These are phyloP conservation scores for Setaria italica DNA, from an alignment of 202 grass and related monocot species.

Conservation along the genomic window DNA sequence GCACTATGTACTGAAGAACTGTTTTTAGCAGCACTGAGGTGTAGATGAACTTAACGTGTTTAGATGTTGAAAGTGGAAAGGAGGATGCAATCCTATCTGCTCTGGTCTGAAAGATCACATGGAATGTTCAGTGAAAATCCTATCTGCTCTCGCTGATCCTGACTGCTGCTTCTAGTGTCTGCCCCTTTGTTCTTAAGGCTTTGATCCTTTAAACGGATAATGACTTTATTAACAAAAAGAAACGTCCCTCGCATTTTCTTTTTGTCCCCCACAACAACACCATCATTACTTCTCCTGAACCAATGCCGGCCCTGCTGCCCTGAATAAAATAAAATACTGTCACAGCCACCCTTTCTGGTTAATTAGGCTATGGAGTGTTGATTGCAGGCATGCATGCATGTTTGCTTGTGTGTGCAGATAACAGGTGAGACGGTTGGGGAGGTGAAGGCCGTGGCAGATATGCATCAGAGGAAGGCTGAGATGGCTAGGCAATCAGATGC, in stretches of 20 bases:
- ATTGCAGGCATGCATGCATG: conserved; percentile 20
- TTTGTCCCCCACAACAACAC: conserved; percentile 47
- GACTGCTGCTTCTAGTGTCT: conserved; percentile 51
- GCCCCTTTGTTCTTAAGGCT: conserved; percentile 41
- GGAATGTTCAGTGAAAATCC: conserved; percentile 50
- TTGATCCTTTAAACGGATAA: conserved; percentile 46
- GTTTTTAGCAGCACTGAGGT: background rate
- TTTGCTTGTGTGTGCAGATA: conserved; percentile 57
- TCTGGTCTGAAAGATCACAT: conserved; percentile 36
- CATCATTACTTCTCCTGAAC: conserved; percentile 52
- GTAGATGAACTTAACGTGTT: background rate
- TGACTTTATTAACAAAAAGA: conserved; percentile 44
- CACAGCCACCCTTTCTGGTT: background rate
- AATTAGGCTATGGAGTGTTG: background rate
- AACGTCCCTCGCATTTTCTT: conserved; percentile 39
- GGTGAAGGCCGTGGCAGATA: conserved; percentile 70
- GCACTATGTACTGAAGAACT: background rate
- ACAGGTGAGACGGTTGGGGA: conserved; percentile 79
- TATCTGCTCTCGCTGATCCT: conserved; percentile 34
- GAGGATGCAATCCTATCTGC: conserved; percentile 47
- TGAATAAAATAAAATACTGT: conserved; percentile 30
- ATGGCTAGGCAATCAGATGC: conserved; percentile 80
- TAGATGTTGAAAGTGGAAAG: conserved; percentile 32
- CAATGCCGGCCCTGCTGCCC: conserved; percentile 13
- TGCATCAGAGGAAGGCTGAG: conserved; percentile 87